Evolutionary conservation across 805 yeast genomes (phyloP).

Genomic region (Starmerella sirachaensis): DNA sequence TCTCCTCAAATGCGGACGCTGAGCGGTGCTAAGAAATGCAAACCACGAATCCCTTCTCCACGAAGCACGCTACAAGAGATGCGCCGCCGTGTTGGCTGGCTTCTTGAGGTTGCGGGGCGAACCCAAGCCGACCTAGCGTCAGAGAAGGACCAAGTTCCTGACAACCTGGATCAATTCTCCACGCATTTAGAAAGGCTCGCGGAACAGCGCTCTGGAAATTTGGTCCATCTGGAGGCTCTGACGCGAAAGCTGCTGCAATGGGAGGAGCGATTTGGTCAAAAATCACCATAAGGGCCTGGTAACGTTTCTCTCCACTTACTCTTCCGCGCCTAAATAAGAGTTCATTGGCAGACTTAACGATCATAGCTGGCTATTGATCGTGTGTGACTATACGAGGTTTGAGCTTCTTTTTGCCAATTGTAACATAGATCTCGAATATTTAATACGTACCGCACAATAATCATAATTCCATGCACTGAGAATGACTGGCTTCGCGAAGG

Average conservation of each 20-base stretch:
- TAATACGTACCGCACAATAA: not conserved
- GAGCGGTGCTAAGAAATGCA: slow-evolving; percentile 10
- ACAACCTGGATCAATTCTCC: slow-evolving; percentile 23
- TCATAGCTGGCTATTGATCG: slow-evolving; percentile 9
- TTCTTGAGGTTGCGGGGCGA: slow-evolving; percentile 78
- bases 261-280: slow-evolving; percentile 50
- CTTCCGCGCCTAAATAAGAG: no score
- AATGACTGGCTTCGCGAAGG: no score
- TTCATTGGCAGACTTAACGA: no score
- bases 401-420: no score
- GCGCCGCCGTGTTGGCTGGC: slow-evolving; percentile 79
- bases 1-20: slow-evolving; percentile 8
- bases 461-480: not conserved
- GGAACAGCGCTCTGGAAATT: slow-evolving; percentile 40
- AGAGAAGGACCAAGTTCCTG: slow-evolving; percentile 41
- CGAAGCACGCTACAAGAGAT: slow-evolving; percentile 68
- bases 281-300: no score
- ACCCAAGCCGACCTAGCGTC: slow-evolving; percentile 72
- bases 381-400: no score
- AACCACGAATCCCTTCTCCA: slow-evolving; percentile 69
- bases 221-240: slow-evolving; percentile 55
- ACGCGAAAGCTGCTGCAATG: slow-evolving; percentile 61
- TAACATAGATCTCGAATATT: not conserved
- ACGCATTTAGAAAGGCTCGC: slow-evolving; percentile 27
- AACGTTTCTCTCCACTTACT: no score